Conservation (phyloP, 495 filamentous ascomycete genomes). For the Viridothelium virens region DNA sequence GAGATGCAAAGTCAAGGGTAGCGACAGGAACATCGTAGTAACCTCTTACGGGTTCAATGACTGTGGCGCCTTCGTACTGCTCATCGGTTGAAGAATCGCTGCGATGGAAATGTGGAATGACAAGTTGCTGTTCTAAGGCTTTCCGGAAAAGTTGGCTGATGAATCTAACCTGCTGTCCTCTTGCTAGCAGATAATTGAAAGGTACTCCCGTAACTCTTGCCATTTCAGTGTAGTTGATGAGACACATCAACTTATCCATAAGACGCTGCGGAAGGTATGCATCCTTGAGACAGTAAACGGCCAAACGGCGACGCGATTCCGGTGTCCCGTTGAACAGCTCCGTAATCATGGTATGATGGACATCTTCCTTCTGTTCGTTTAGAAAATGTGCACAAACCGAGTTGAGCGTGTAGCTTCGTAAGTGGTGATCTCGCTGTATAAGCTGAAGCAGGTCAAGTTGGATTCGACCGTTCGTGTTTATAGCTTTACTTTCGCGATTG, state of each 20-base stretch:
- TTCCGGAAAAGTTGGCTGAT: slow-evolving; percentile 96
- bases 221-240: slow-evolving; percentile 99
- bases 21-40: slow-evolving; percentile 93
- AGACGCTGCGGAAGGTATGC: slow-evolving; percentile 89
- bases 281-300: slow-evolving; percentile 97
- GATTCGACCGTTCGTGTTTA: slow-evolving; percentile 87
- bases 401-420: slow-evolving; percentile 95
- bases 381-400: slow-evolving; percentile 95
- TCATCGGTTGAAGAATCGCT: slow-evolving; percentile 52
- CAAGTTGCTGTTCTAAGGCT: slow-evolving; percentile 80
- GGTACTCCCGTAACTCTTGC: slow-evolving; percentile 97
- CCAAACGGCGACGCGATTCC: slow-evolving; percentile 80
- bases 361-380: slow-evolving; percentile 97
- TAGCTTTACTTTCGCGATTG: slow-evolving; percentile 84
- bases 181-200: slow-evolving; percentile 86
- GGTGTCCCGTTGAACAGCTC: slow-evolving; percentile 92
- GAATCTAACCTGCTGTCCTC: slow-evolving; percentile 96
- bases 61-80: slow-evolving; percentile 95
- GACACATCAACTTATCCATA: slow-evolving; percentile 95
- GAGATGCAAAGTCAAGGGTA: slow-evolving; percentile 95
- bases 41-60: slow-evolving; percentile 88
- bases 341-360: slow-evolving; percentile 98
- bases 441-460: slow-evolving; percentile 91
- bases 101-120: slow-evolving; percentile 74
- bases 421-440: slow-evolving; percentile 86